Evolutionary conservation across 1,284 basidiomycete genomes (phyloP).

Genomic region (Somion occarium): DNA sequence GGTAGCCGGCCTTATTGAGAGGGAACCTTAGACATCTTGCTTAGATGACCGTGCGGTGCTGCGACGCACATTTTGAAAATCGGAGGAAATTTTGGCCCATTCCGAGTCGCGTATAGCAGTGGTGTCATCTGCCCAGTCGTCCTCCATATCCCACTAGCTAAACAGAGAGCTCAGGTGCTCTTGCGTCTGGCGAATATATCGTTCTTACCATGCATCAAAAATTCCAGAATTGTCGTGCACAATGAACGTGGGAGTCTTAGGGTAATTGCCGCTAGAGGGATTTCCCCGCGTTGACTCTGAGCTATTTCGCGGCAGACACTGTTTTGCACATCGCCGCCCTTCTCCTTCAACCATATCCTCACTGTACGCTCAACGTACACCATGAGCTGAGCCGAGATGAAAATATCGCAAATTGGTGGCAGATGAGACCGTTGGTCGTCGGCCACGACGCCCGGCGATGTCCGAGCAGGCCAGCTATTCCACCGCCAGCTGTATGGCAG

Average conservation of each 20-base stretch:
- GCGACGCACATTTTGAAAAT: constrained; percentile 57
- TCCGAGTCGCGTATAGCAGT: constrained; percentile 40
- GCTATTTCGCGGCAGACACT: background rate
- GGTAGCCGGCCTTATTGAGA: constrained; percentile 67
- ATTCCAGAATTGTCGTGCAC: too few relatives aligned
- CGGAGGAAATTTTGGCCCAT: constrained; percentile 60
- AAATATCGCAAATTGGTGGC: background rate
- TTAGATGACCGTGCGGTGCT: background rate
- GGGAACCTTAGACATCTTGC: background rate
- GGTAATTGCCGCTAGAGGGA: background rate
- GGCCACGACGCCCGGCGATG: background rate
- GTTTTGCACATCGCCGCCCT: background rate
- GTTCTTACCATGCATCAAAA: too few relatives aligned
- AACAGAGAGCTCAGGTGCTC: too few relatives aligned
- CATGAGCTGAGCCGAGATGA: background rate
- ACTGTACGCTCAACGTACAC: too few relatives aligned
- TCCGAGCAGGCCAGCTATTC: background rate
- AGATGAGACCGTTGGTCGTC: background rate
- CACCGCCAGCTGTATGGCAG: background rate
- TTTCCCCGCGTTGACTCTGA: background rate
- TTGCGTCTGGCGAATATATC: too few relatives aligned
- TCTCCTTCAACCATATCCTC: too few relatives aligned
- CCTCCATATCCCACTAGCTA: constrained; percentile 22
- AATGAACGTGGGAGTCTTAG: constrained; percentile 1
- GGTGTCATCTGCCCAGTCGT: constrained; percentile 50